Base-by-base conservation (phyloP, 1,139 yeast genomes). In the Suhomyces guaymorum region DNA sequence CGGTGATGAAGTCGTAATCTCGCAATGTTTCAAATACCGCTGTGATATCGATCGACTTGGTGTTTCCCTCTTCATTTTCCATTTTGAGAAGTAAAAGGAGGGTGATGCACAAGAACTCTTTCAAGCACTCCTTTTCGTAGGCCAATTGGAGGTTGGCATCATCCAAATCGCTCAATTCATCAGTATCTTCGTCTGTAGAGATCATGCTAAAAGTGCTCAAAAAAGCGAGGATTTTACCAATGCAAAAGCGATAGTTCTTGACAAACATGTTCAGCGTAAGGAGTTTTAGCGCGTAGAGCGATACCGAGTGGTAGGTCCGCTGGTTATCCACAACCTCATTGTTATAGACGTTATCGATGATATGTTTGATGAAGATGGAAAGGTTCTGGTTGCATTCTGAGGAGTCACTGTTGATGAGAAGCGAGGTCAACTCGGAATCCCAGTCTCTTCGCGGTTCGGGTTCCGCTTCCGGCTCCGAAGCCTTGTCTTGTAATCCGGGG, bases 1-100 rank as follows among this genome's bases (percentile, higher is more conserved):
- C 62, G 24, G 73, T 72, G 15, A 87, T 62, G 23, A 70, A 57
- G 6, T 60, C 60, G 30, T 83, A 57, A 37, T 78, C 76, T 12
- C 48, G 39, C 19, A 70, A 48, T 2, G 53, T 40, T 4, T 37
- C 33, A 30, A 56, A 62, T 7, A 72, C 52, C n/a, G 52, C 51
- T 4, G 43, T 40, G 5, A 41, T 39, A 9, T 53, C 54, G 2
- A 53, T 37, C 7, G 32, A 20, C 5, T 32, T 39, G n/a, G n/a
- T n/a, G 11, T 24, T 26, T 5, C 17, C 15, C 12, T 30, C 37
- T 5, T 39, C 47, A 33, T 63, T 63, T 26, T 59, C 59, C 31
- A 67, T 47, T 38, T 70, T 70, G 26, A 70, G 48, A 5, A 70
- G 37, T 11, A 70, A 47, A 17, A 66, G 55, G 13, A 68, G 38